Base-by-base conservation (phyloP, 2,329 filamentous ascomycete genomes). In the Cercospora janseana region DNA sequence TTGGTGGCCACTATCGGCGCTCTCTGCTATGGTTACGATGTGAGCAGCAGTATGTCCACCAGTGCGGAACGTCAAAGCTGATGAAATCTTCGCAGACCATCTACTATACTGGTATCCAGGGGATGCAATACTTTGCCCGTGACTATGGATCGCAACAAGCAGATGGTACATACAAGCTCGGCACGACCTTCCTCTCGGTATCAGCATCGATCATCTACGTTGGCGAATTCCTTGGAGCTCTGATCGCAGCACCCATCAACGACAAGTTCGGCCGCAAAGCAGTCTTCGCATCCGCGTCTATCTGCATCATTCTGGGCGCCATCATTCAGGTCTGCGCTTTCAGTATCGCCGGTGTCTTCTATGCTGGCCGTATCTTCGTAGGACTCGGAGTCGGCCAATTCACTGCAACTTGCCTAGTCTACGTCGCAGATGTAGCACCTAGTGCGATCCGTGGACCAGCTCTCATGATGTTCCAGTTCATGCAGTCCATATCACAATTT, bases 391-490 rank as follows among this genome's bases (percentile, higher is more conserved):
- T 58, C 13, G 56, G 56, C 7, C 56, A 58, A 13, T 58, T 58
- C 48, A 58, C 56, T 1, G 56, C 56, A 3, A 58, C 53, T 10
- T 58, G 56, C 24, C 34, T 58, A 18, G 53, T 58, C 29, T 58
- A 58, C 16, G 54, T 58, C 23, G 56, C 56, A 15, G 56, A 58
- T 35, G 56, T 58, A 6, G 56, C 56, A 15, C 56, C 56, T 9
- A 50, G 42, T 20, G 50, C 54, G n/a, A 58, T 58, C 16, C 53
- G 56, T 20, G 56, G 56, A 18, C 56, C 56, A 2, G 56, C 56
- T 3, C 41, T 58, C 29, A 58, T 56, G 53, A 53, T 52, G 48
- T 58, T 58, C 26, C 56, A 58, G 34, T 58, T 56, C 51, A 58
- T 58, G 56, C 56, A 58, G 18, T 54, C 50, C 9, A 58, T 58